A percentile compares a stretch with the other conserved stretches of the same genome.
These are phyloP conservation scores for Knufia petricola DNA, from an alignment of 2,329 filamentous ascomycete species.

Conservation along the genomic window DNA sequence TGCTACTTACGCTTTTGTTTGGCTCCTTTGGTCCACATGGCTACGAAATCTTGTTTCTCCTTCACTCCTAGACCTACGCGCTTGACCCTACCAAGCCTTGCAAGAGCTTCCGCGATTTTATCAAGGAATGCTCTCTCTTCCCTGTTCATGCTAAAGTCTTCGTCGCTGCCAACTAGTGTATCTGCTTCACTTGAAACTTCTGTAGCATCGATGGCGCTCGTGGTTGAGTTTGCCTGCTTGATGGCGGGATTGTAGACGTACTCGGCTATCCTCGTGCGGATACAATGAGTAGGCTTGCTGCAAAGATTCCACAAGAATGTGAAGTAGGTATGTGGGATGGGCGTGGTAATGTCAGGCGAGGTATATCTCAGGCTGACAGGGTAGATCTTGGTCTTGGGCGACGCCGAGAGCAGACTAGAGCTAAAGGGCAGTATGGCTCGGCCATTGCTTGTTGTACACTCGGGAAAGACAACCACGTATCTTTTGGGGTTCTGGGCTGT, in stretches of 20 bases:
- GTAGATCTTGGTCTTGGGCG: constrained; percentile 66
- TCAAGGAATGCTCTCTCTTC: constrained; percentile 67
- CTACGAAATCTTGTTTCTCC: constrained; percentile 76
- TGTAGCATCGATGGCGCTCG: constrained; percentile 35
- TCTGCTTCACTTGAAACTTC: constrained; percentile 25
- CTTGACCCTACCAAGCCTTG: constrained; percentile 79
- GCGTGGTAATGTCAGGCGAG: constrained; percentile 80
- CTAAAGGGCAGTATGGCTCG: constrained; percentile 78
- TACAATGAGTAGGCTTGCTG: constrained; percentile 74
- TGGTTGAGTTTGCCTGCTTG: constrained; percentile 32
- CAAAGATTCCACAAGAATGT: constrained; percentile 79
- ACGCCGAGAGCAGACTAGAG: constrained; percentile 61
- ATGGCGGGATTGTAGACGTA: constrained; percentile 38
- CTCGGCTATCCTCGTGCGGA: constrained; percentile 83
- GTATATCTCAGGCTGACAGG: constrained; percentile 85
- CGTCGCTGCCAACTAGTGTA: constrained; percentile 23
- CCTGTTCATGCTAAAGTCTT: constrained; percentile 27
- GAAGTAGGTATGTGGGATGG: constrained; percentile 63
- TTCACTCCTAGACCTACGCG: constrained; percentile 72
- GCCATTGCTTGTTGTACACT: constrained; percentile 90
- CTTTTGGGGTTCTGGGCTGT: constrained; percentile 60
- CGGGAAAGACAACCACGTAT: constrained; percentile 79
- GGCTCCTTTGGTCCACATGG: constrained; percentile 55
- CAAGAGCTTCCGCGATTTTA: constrained; percentile 71
- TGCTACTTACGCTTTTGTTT: constrained; percentile 21